These are phyloP conservation scores for Suillus occidentalis DNA, from an alignment of 768 basidiomycete genomes.

Conservation along the genomic window DNA sequence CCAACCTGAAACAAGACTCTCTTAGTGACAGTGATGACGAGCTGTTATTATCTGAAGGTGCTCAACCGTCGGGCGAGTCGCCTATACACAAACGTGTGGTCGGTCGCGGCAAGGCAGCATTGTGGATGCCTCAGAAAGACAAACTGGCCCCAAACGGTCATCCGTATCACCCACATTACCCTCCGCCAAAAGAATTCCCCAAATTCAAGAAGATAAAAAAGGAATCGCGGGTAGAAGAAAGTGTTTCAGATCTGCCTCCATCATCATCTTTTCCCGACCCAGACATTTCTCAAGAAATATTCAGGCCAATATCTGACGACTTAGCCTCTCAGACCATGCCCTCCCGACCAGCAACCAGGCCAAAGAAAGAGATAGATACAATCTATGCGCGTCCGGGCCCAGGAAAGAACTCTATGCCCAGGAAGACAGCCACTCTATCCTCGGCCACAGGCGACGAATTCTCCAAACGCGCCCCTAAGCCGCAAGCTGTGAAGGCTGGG, in stretches of 20 bases:
- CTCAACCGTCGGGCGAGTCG: conserved; percentile 14
- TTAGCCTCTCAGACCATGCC: conserved; percentile 1
- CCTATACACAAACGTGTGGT: conserved; percentile 13
- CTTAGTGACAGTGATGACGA: conserved; percentile 30
- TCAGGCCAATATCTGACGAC: conserved; percentile 21
- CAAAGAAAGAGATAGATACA: neutral
- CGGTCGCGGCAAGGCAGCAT: conserved; percentile 9
- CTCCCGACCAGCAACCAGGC: neutral
- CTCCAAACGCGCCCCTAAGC: neutral
- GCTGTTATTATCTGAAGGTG: conserved; percentile 26
- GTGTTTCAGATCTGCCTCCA: conserved; percentile 12
- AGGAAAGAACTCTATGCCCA: neutral
- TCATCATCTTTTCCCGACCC: conserved; percentile 20
- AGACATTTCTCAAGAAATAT: conserved; percentile 23
- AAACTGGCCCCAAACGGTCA: conserved; percentile 18
- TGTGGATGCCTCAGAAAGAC: neutral
- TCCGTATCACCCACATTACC: conserved; percentile 24
- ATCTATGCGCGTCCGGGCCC: neutral
- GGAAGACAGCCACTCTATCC: neutral
- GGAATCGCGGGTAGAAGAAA: neutral
- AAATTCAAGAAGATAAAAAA: conserved; percentile 40
- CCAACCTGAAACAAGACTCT: neutral
- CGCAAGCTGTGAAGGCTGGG: neutral
- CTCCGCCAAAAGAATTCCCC: conserved; percentile 19
- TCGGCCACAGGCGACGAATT: too few relatives aligned